Evolutionary conservation across 2,329 filamentous ascomycete genomes (phyloP).

Genomic region (Cercospora nicotianae): DNA sequence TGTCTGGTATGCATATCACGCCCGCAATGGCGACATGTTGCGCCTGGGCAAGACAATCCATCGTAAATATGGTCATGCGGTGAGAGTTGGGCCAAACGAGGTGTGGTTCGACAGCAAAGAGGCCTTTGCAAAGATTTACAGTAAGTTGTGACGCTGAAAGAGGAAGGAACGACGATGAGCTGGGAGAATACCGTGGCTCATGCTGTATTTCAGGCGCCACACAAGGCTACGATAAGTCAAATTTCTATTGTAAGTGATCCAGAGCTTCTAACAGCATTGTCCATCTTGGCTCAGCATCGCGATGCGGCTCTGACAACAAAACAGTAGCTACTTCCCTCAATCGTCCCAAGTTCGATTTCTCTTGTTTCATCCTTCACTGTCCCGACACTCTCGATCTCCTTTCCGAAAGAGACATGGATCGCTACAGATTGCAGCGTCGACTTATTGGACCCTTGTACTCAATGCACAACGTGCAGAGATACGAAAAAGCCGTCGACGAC

Average conservation of each 20-base stretch:
- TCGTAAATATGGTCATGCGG: slow-evolving; percentile 44
- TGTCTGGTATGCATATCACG: slow-evolving; percentile 24
- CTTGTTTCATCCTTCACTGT: slow-evolving; percentile 6
- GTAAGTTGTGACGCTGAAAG: not conserved
- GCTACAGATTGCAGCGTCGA: slow-evolving; percentile 23
- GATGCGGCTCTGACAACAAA: not conserved
- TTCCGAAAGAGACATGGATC: slow-evolving; percentile 22
- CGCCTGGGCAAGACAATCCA: slow-evolving; percentile 35
- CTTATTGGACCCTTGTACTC: slow-evolving; percentile 23
- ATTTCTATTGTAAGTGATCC: slow-evolving; percentile 17
- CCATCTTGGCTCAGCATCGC: not conserved
- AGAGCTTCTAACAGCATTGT: not conserved
- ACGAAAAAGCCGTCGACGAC: slow-evolving; percentile 19
- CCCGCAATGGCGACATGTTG: slow-evolving; percentile 23
- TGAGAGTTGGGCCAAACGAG: slow-evolving; percentile 51
- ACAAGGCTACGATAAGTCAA: slow-evolving; percentile 22
- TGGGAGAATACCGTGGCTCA: not conserved
- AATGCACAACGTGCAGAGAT: slow-evolving; percentile 19
- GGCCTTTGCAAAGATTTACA: slow-evolving; percentile 22
- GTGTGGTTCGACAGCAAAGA: slow-evolving; percentile 34
- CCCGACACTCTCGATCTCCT: slow-evolving; percentile 25
- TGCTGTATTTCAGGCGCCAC: slow-evolving; percentile 1
- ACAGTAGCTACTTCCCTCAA: slow-evolving; percentile 19
- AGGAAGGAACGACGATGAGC: not conserved
- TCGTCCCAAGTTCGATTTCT: slow-evolving; percentile 15